Conservation (phyloP, 108 stramenopile species). For the Cyclotella distinguenda region DNA sequence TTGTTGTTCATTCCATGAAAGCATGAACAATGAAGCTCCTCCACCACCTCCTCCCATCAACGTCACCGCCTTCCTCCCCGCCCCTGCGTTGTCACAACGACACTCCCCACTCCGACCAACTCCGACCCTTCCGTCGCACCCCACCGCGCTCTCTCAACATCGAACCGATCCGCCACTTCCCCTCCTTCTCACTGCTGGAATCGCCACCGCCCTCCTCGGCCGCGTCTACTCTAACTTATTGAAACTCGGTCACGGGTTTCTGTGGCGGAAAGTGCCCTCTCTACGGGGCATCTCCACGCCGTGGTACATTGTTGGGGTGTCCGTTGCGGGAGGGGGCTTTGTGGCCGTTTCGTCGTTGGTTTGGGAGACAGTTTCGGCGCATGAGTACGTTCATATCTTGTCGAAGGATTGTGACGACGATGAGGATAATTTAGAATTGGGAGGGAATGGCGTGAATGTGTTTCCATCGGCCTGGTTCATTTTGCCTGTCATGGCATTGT, state of each 20-base stretch:
- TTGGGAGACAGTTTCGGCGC: constrained; percentile 23
- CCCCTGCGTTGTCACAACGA: too few species aligned
- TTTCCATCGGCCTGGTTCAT: constrained; percentile 38
- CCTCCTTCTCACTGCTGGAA: constrained; percentile 22
- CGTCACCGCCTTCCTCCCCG: too few species aligned
- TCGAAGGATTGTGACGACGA: constrained; percentile 15
- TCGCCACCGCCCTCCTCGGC: constrained; percentile 24
- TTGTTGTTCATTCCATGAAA: too few species aligned
- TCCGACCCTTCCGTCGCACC: too few species aligned
- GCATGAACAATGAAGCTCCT: too few species aligned
- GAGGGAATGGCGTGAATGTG: constrained; percentile 14
- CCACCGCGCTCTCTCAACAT: too few species aligned
- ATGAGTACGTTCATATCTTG: constrained; percentile 38
- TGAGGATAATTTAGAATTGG: neutral
- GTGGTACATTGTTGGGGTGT: constrained; percentile 18
- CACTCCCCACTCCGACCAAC: too few species aligned
- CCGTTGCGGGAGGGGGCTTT: constrained; percentile 15
- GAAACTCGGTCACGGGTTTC: constrained; percentile 20
- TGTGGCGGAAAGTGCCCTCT: constrained; percentile 32
- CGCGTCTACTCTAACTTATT: constrained; percentile 31
- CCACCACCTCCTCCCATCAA: too few species aligned
- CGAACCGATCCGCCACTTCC: constrained; percentile 15
- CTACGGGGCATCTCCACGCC: neutral
- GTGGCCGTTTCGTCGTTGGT: constrained; percentile 27
- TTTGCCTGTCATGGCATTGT: constrained; percentile 46